Evolutionary conservation across 352 stramenopile genomes (phyloP), one percentile per base, ranked within the genome.

Genomic region (Phytopythium ostracodes): DNA sequence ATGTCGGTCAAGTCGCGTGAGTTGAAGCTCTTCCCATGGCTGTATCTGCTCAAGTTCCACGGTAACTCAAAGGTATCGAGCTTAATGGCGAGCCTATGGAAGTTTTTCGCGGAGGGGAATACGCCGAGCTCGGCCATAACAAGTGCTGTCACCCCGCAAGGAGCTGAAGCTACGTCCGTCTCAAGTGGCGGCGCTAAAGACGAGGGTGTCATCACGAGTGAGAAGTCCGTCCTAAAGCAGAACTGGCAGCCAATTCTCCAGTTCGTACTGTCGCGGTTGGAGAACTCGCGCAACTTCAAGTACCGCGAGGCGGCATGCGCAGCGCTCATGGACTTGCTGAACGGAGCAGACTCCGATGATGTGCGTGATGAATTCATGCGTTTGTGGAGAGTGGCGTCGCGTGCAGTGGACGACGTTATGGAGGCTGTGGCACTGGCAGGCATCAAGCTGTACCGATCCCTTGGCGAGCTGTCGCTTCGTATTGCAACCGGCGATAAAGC

Each of bases 21-120:
- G 4, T 25, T 38, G 31, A 84, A 85, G 55, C 69, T 94, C 0
- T 62, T 91, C 33, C 80, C 83, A 33, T 91, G 85, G 76, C 60
- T 94, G 15, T 94, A 81, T 51, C 51, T 94, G 29, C 70, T 94
- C 12, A 94, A 92, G 55, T 78, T 84, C 44, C 83, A 94, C 64
- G 73, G 81, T 20, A 89, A 92, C 49, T 65, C 68, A 24, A 90
- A 85, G 47, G 75, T 94, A 9, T 62, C 79, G 3, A 70, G 69
- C 27, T 71, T 89, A 31, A 92, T 94, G 81, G 59, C 52, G 5
- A 86, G 82, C 14, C 66, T 92, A 35, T 94, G 85, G 85, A 75
- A 73, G 51, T 49, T 60, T 11, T 81, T 90, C 33, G 74, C 79
- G 1, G 87, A 79, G 52, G 76, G 73, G 20, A 72, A 74, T 31